phyloP scores from a whole-genome alignment of 1,284 basidiomycete genomes.

The Pseudozyma thailandica region DNA sequence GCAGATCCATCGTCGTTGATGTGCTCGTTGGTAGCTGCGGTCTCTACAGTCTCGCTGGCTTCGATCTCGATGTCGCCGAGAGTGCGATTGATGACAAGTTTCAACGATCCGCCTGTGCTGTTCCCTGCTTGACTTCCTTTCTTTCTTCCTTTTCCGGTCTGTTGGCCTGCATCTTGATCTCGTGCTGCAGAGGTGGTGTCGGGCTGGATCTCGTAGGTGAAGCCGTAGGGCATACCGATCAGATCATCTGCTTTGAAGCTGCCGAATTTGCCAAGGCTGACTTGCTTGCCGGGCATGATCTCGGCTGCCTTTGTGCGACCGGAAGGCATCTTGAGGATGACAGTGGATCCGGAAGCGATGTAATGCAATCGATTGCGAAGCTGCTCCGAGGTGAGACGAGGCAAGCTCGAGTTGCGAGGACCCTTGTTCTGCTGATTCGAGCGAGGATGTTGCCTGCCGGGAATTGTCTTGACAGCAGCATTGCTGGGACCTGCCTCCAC shows the following conservation, averaged over 20 bases:
- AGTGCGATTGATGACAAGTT: slow-evolving; percentile 50
- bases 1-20: slow-evolving; percentile 65
- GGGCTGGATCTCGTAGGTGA: slow-evolving; percentile 63
- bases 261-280: slow-evolving; percentile 67
- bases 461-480: not conserved
- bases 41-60: slow-evolving; percentile 54
- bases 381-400: slow-evolving; percentile 39
- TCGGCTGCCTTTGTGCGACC: slow-evolving; percentile 60
- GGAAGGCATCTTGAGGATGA: slow-evolving; percentile 59
- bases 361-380: slow-evolving; percentile 47
- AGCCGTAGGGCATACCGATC: slow-evolving; percentile 65
- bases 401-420: slow-evolving; percentile 17
- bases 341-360: slow-evolving; percentile 45
- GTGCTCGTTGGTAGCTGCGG: slow-evolving; percentile 67
- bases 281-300: slow-evolving; percentile 53
- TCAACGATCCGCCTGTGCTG: slow-evolving; percentile 13
- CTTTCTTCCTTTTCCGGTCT: slow-evolving; percentile 17
- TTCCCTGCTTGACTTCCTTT: not conserved
- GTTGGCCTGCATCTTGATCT: not conserved
- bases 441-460: slow-evolving; percentile 9
- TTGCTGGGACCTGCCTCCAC: slow-evolving; percentile 1
- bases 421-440: slow-evolving; percentile 13
- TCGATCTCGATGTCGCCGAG: slow-evolving; percentile 46
- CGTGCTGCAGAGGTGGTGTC: slow-evolving; percentile 3
- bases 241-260: slow-evolving; percentile 63